Evolutionary conservation across 164 flowering plant species (phyloP).

Genomic region (Vitis rupestris): DNA sequence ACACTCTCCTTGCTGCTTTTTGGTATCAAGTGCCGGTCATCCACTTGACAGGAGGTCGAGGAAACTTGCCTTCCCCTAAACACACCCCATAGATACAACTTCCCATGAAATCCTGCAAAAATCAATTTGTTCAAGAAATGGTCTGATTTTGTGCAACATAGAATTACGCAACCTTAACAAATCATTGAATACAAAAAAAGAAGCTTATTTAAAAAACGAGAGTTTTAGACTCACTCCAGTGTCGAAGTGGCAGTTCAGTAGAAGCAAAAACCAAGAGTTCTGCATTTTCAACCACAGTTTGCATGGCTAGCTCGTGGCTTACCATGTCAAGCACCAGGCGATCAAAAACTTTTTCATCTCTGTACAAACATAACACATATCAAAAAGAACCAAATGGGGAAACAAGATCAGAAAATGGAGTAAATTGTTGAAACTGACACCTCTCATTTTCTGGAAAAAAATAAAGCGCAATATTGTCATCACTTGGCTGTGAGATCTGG

Average conservation of each 20-base stretch:
- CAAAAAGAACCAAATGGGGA: background rate
- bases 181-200: background rate
- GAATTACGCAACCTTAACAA: too few relatives aligned
- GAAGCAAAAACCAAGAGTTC: slow-evolving; percentile 58
- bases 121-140: background rate
- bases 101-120: slow-evolving; percentile 43
- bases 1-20: slow-evolving; percentile 2
- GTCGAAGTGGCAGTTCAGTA: slow-evolving; percentile 26
- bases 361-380: slow-evolving; percentile 9
- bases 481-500: slow-evolving; percentile 32
- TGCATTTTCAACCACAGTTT: slow-evolving; percentile 29
- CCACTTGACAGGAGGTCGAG: background rate
- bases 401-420: background rate
- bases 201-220: background rate
- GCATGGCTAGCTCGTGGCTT: slow-evolving; percentile 36
- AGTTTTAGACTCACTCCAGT: slow-evolving; percentile 43
- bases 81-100: slow-evolving; percentile 54
- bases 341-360: slow-evolving; percentile 29
- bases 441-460: slow-evolving; percentile 49
- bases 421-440: slow-evolving; percentile 16
- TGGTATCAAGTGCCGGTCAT: background rate
- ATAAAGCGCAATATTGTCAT: slow-evolving; percentile 52
- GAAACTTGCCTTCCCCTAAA: slow-evolving; percentile 31
- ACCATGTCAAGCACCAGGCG: slow-evolving; percentile 41
- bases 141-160: background rate